Conservation (phyloP, 2,329 filamentous ascomycete species). For the Calonectria henricotiae region DNA sequence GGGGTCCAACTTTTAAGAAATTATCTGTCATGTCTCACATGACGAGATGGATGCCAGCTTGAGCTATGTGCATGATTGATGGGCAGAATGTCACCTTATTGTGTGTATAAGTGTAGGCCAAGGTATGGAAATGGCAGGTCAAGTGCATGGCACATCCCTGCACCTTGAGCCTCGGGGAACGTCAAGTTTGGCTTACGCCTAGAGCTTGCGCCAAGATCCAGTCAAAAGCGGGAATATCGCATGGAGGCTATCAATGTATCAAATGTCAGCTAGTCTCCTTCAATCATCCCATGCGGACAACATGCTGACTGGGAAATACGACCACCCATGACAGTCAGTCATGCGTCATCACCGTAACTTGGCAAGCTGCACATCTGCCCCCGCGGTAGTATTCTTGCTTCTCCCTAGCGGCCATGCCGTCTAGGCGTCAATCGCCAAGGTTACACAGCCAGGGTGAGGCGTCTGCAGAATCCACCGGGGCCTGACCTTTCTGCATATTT, state of each 20-base stretch:
- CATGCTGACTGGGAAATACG: slow-evolving; percentile 5
- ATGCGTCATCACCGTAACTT: slow-evolving; percentile 1
- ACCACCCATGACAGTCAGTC: slow-evolving; percentile 7
- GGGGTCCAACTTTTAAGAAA: neutral
- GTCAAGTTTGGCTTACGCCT: neutral
- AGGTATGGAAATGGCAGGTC: slow-evolving; percentile 11
- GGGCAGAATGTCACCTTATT: neutral
- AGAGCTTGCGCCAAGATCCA: neutral
- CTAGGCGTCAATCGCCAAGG: slow-evolving; percentile 32
- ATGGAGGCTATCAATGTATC: slow-evolving; percentile 8
- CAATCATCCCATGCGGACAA: slow-evolving; percentile 8
- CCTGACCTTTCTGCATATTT: slow-evolving; percentile 22
- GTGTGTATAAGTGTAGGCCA: neutral
- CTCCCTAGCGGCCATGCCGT: neutral
- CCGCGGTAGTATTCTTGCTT: neutral
- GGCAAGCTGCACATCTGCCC: slow-evolving; percentile 7
- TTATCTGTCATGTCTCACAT: slow-evolving; percentile 1
- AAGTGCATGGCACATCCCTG: neutral
- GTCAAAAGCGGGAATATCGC: slow-evolving; percentile 13
- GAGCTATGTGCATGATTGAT: neutral
- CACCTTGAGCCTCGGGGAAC: neutral
- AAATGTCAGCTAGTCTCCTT: neutral
- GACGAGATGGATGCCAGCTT: neutral
- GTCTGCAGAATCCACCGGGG: slow-evolving; percentile 35
- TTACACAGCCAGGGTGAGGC: slow-evolving; percentile 41